A percentile compares a stretch with the other conserved stretches of the same genome.
Evolutionary conservation across 768 basidiomycete genomes (phyloP).

Genomic region (Boletus edulis): DNA sequence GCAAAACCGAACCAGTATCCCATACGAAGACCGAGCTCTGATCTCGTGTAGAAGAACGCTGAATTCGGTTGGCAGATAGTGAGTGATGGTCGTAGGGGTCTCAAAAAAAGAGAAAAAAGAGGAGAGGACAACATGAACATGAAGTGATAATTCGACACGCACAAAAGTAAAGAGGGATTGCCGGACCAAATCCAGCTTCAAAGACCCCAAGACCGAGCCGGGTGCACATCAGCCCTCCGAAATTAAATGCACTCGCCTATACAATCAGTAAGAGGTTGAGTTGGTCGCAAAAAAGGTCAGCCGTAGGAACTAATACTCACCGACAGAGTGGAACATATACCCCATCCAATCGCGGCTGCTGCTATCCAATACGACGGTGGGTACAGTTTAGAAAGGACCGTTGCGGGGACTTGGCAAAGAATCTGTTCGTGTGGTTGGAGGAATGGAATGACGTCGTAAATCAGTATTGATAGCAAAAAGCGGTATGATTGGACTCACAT

Average conservation of each 20-base stretch:
- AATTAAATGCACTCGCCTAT: conserved; percentile 63
- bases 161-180: conserved; percentile 79
- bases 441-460: background rate
- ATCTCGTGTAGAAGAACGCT: conserved; percentile 78
- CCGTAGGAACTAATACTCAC: conserved; percentile 31
- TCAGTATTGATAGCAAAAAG: background rate
- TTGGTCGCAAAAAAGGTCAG: background rate
- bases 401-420: conserved; percentile 65
- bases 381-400: conserved; percentile 61
- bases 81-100: background rate
- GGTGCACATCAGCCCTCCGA: conserved; percentile 54
- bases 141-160: conserved; percentile 22
- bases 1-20: conserved; percentile 86
- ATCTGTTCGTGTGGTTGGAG: conserved; percentile 41
- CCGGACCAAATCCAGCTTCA: conserved; percentile 76
- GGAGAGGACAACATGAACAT: background rate
- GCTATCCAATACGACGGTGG: conserved; percentile 71
- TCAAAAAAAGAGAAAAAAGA: background rate
- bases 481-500: conserved; percentile 41
- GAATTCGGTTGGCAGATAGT: background rate
- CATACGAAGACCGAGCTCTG: conserved; percentile 72
- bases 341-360: conserved; percentile 67
- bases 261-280: background rate
- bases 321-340: conserved; percentile 70
- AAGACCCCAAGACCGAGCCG: conserved; percentile 71